Base-by-base conservation (phyloP, 331 rosid species). In the Spiraea crenata region DNA sequence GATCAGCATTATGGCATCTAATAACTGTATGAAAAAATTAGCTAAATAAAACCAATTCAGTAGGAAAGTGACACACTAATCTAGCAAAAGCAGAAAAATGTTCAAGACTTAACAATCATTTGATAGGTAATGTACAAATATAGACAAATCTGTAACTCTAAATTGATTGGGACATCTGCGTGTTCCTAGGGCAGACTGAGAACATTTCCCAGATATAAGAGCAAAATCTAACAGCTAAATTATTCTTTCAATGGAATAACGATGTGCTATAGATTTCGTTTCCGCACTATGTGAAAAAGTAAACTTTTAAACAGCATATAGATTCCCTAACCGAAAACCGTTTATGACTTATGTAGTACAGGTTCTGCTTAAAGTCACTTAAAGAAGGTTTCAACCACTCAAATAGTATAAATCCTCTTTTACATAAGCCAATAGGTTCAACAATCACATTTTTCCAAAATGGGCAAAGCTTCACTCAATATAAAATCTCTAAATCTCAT, bases 1-100 rank as follows among this genome's bases (percentile, higher is more conserved):
- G 69, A 67, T 67, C 62, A 67, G 69, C 57, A 51, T 14, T 67
- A 11, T 39, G 57, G 54, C 55, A 58, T 48, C 52, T 44, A 31
- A 70, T 55, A 64, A 57, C 19, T 10, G 7, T 39, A 63, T 17
- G 45, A 62, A 51, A 60, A 57, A 3, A 19, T 5, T 25, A 20
- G 4, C 15, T 39, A 25, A 37, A 73, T n/a, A 25, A 20, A 20
- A 63, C 19, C 56, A n/a, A 57, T 48, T 52, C n/a, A 51, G 57
- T 55, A 65, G 45, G 1, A 17, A 45, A 45, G 14, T 39, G 31
- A 19, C 25, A 11, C 10, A 6, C 17, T 10, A 25, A 57, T 38
- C 15, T 1, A 68, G 31, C 6, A 69, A 40, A 46, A 42, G 9
- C 17, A 39, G 45, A 9, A 70, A 57, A 57, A 45, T 11, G 34